Evolutionary conservation across 441 rosid species (phyloP), one percentile per base, ranked within the genome.

Genomic region (Croton laevigatus): DNA sequence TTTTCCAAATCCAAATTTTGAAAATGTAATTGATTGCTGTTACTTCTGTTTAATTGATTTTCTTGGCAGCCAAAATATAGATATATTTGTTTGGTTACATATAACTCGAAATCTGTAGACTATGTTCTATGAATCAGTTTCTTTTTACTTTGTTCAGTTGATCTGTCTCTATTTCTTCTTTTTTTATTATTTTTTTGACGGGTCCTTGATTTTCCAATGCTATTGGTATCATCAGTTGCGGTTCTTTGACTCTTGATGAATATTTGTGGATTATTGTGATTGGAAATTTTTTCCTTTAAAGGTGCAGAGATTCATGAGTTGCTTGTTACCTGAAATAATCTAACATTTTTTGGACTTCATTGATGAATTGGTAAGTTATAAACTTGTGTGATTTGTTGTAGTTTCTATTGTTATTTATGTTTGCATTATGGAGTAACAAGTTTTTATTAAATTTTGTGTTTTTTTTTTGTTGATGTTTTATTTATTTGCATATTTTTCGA

Each of bases 261-360:
- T 51, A 59, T 57, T 68, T 59, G 52, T 73, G 81, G 59, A 69
- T 78, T 66, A 53, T 75, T 76, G 80, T 63, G 74, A 75, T 80
- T 71, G 81, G 75, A 66, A 62, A 71, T 71, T 63, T 73, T 62
- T 75, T 82, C 71, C 38, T 71, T 57, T 87, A 81, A 78, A 72
- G 80, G 88, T 82, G 91, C 82, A 86, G 84, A 87, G 87, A 65
- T 80, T 84, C 32, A 76, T 87, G 86, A 85, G 76, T 63, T 87
- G 89, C 62, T 85, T 80, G 62, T 87, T 27, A 27, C 32, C 32
- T 27, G 32, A 27, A 27, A 27, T 27, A 27, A 27, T 27, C 32
- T 27, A 27, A 27, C 32, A 1, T 2, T 27, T 27, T 27, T 27
- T 83, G 77, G 97, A 96, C 53, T 93, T 93, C 82, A 94, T 91